Evolutionary conservation across 192 early-diverging fungal genomes (phyloP), one percentile per base, ranked within the genome.

Genomic region (Spizellomyces punctatus): DNA sequence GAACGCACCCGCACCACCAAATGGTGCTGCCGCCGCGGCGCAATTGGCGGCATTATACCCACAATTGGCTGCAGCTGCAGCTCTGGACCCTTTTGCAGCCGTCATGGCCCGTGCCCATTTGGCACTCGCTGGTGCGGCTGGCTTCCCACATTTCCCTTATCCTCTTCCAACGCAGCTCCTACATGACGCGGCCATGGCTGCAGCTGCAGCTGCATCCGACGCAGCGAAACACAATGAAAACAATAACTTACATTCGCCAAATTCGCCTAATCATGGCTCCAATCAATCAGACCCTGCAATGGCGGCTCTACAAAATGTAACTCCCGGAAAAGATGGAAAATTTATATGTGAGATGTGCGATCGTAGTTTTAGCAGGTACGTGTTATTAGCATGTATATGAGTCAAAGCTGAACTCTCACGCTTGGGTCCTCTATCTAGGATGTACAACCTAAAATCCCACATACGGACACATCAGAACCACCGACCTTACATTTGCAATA

Each of bases 401-500:
- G 27, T 36, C 27, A 36, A 36, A 36, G 27, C 27, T 3, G 0
- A 0, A 36, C 0, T 36, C 27, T 36, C 27, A 36, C 27, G 27
- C 27, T 36, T 36, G 27, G 27, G 27, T 36, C 1, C 1, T 36
- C 60, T 77, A 58, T 76, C 14, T 9, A 75, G 80, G 12, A 19
- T 62, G 59, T 81, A 81, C 66, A 81, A 81, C 49, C 72, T 81
- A 10, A 80, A 80, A 49, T 48, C 41, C 36, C 80, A 81, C 57
- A 73, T 80, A 8, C 43, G 73, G 21, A 81, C 78, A 7, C 80
- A 81, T 46, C 73, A 80, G 22, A 81, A 80, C 66, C 75, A 81
- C 67, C 46, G 75, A 57, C 80, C 80, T 3, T 81, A 73, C 63
- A 71, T 47, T n/a, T 81, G 80, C 60, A 47, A 27, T 12, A 62